phyloP scores from a whole-genome alignment of 2,329 filamentous ascomycete genomes.

The Cladosporium oxysporum region DNA sequence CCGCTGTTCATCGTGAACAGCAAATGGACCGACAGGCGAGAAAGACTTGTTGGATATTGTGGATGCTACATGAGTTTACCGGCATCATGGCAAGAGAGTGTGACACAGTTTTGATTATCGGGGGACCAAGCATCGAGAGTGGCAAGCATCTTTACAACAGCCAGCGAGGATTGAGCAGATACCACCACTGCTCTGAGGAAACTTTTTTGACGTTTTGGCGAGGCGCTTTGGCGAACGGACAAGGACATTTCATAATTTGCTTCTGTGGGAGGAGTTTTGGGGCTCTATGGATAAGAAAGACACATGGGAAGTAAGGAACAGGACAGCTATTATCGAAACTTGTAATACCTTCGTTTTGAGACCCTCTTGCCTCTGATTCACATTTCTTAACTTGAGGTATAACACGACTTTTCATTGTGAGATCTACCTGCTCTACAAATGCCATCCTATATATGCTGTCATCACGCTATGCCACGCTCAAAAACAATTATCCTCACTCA shows the following conservation, averaged over 20 bases:
- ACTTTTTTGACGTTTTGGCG: conserved; percentile 4
- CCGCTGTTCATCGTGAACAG: neutral
- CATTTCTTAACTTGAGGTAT: neutral
- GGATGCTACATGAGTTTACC: neutral
- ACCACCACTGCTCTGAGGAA: neutral
- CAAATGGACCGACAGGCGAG: neutral
- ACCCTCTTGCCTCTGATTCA: neutral
- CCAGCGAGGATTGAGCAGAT: neutral
- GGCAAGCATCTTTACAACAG: conserved; percentile 2
- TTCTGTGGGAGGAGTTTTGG: neutral
- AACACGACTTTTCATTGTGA: neutral
- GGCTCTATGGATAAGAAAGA: neutral
- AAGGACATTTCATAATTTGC: neutral
- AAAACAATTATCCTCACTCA: neutral
- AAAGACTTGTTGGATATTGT: neutral
- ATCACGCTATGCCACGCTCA: neutral
- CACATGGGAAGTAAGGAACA: neutral
- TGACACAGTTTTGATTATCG: neutral
- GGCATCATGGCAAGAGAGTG: neutral
- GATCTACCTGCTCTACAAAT: neutral
- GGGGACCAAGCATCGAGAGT: neutral
- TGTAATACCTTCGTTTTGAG: conserved; percentile 1
- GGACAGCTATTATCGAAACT: neutral
- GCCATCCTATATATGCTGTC: neutral
- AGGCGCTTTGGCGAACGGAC: conserved; percentile 6